Base-by-base conservation (phyloP, 2,329 filamentous ascomycete genomes). In the Pseudopithomyces chartarum region DNA sequence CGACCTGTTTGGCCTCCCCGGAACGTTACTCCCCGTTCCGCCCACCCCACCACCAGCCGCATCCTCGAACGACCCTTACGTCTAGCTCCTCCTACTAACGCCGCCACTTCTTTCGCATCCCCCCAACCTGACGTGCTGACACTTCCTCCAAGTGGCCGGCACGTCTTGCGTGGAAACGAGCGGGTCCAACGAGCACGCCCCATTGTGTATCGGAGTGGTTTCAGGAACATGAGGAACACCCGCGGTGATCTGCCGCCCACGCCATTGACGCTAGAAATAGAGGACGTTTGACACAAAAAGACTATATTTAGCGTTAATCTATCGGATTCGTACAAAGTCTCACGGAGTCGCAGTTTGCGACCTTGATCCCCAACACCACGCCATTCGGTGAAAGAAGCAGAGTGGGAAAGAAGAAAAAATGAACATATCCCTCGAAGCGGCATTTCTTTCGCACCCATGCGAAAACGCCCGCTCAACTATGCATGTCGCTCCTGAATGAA, bases 261-360 rank as follows among this genome's bases (percentile, higher is more conserved):
- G 20, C 7, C 33, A 50, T n/a, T 29, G 11, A 15, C 17, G 23
- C 47, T 40, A 50, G 39, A 19, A 2, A 26, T 32, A 50, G 34
- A 48, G 13, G 8, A 15, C 12, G 3, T 50, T 50, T 29, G 22
- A 29, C 22, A 50, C 15, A 12, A 17, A n/a, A n/a, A n/a, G n/a
- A 40, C 34, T 50, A 50, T 40, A 32, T 17, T 32, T 50, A n/a
- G 47, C 20, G 20, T 23, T 32, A 40, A 50, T 50, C 47, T 50
- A 50, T 40, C 47, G 39, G 47, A 50, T 7, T 17, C 22, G 29
- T 8, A n/a, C 10, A 1, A 29, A 29, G 47, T 50, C 20, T 50
- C 47, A 39, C 29, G 22, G 20, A 17, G 47, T 50, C 34, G 47
- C 47, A 50, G 47, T 20, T 32, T 29, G 34, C 47, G 22, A 38